Percentiles rank a stretch among this genome's conserved stretches.
Evolutionary conservation across 2,329 filamentous ascomycete genomes (phyloP).

Genomic region (Aspergillus vadensis): DNA sequence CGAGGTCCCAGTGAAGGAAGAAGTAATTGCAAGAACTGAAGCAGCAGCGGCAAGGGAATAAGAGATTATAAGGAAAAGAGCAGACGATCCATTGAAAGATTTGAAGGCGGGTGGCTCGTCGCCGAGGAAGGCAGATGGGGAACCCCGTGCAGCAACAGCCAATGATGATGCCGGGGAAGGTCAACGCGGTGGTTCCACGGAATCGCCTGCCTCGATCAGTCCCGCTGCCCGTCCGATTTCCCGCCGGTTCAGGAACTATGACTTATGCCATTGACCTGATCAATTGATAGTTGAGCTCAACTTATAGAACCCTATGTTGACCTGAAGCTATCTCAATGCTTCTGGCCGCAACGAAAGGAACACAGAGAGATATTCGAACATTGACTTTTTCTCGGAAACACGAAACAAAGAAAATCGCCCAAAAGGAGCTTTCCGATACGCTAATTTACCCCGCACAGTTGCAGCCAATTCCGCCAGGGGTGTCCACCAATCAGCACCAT

Average conservation of each 20-base stretch:
- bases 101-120: background rate
- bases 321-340: too few species aligned
- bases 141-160: background rate
- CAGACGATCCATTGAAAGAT: background rate
- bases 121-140: background rate
- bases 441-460: conserved; percentile 12
- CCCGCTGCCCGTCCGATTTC: background rate
- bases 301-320: too few species aligned
- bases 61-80: background rate
- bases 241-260: background rate
- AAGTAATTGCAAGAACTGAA: background rate
- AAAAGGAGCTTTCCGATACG: background rate
- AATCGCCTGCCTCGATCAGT: conserved; percentile 6
- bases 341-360: too few species aligned
- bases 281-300: background rate
- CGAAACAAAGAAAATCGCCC: background rate
- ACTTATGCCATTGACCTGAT: background rate
- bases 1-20: background rate
- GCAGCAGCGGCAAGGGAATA: background rate
- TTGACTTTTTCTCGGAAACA: too few species aligned
- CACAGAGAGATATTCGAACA: too few species aligned
- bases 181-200: conserved; percentile 1
- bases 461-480: background rate
- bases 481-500: conserved; percentile 7
- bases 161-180: conserved; percentile 3